Evolutionary conservation across 768 basidiomycete species (phyloP), one percentile per base, ranked within the genome.

Genomic region (Boletus sp.): DNA sequence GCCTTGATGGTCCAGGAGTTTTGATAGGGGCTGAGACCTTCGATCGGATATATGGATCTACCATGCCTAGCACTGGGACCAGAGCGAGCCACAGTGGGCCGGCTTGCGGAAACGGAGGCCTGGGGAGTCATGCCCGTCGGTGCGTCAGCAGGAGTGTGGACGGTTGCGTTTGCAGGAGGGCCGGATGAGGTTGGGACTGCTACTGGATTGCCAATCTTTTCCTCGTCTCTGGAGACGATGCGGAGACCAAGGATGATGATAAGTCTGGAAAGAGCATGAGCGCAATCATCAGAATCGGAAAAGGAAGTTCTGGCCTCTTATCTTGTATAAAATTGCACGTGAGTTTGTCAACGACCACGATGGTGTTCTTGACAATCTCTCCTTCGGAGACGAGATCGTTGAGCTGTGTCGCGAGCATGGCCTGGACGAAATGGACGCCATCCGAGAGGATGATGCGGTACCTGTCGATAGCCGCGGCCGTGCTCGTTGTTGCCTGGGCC

Each of bases 1-100:
- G 92, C 96, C 71, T 94, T 94, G 79, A 98, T 96, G 10, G 92
- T 94, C 97, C 97, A 99, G 72, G 92, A 92, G 76, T 96, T 98
- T 73, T 97, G 94, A 66, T 98, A 98, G 9, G 96, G 96, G 67
- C 90, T 94, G 45, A 98, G 82, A 6, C 87, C 90, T 69, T 97
- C 96, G 61, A 99, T 98, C 2, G 95, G 96, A 72, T 87, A 87
- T 33, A 86, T 71, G 12, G 68, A 66, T 39, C 70, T 72, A 28
- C 67, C 64, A 36, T 53, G 44, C 55, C 54, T 64, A 17, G 58
- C 62, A 41, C 54, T 54, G 52, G 63, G n/a, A 18, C 55, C 49
- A 29, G 64, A 48, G 4, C 57, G 67, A 46, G 58, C 14, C 2
- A 49, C 24, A 1, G 4, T 4, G n/a, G 62, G 49, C 28, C 54